A percentile compares a stretch with the other conserved stretches of the same genome.
phyloP scores from a whole-genome alignment of 495 filamentous ascomycete genomes.

The Filosporella fistucella region DNA sequence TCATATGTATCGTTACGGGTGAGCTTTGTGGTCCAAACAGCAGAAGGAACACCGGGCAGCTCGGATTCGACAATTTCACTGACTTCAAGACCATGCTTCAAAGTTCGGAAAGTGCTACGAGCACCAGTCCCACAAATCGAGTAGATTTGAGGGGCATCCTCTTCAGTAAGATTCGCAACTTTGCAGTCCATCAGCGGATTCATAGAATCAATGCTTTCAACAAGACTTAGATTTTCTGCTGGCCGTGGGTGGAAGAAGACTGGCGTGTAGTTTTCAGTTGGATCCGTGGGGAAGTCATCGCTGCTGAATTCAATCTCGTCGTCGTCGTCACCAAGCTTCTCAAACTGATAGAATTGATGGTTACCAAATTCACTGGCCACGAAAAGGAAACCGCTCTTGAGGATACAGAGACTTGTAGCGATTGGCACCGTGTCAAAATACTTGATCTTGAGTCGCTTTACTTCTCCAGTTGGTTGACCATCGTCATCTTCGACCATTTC shows the following conservation, averaged over 20 bases:
- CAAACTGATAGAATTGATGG: constrained; percentile 94
- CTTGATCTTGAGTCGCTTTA: constrained; percentile 83
- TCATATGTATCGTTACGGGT: constrained; percentile 81
- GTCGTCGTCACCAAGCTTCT: constrained; percentile 95
- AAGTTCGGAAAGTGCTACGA: constrained; percentile 80
- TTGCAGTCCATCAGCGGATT: constrained; percentile 90
- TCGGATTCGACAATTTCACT: constrained; percentile 92
- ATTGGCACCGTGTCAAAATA: constrained; percentile 96
- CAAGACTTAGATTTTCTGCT: constrained; percentile 76
- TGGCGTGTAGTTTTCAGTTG: constrained; percentile 60
- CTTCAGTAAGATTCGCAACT: constrained; percentile 79
- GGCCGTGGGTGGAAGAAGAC: constrained; percentile 80
- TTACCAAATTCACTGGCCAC: constrained; percentile 90
- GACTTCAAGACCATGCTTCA: constrained; percentile 90
- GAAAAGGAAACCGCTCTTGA: constrained; percentile 95
- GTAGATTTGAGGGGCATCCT: constrained; percentile 96
- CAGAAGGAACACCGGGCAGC: constrained; percentile 76
- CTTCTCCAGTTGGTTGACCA: constrained; percentile 73
- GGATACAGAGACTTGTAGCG: constrained; percentile 78
- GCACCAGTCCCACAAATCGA: constrained; percentile 84
- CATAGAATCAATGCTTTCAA: constrained; percentile 82
- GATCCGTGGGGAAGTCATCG: constrained; percentile 74
- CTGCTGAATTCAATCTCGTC: constrained; percentile 83
- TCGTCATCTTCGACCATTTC: constrained; percentile 83
- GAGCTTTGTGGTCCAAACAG: constrained; percentile 93